phyloP scores from a whole-genome alignment of 108 stramenopile genomes.

The Cyclotella baltica region DNA sequence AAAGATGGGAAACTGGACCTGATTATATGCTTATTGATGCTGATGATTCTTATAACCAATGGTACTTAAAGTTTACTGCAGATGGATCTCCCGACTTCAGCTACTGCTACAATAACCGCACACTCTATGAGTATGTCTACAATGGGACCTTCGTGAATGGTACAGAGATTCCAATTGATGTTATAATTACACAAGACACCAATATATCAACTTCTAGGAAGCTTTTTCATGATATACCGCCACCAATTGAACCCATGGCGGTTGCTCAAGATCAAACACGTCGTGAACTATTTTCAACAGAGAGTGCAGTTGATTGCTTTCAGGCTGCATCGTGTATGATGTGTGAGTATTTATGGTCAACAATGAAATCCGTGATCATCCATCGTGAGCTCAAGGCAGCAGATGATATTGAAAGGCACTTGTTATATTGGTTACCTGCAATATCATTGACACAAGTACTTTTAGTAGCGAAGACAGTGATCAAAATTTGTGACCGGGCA shows the following conservation, averaged over 20 bases:
- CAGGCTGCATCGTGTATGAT: slow-evolving; percentile 6
- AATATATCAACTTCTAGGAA: slow-evolving; percentile 27
- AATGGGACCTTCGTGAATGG: slow-evolving; percentile 24
- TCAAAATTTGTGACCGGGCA: too few species aligned
- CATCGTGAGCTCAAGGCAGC: too few species aligned
- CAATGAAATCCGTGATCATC: too few species aligned
- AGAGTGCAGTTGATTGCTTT: slow-evolving; percentile 23
- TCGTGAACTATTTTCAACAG: slow-evolving; percentile 2
- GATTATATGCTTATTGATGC: slow-evolving; percentile 28
- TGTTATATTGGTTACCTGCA: too few species aligned
- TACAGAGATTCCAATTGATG: slow-evolving; percentile 24
- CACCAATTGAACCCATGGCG: slow-evolving; percentile 17
- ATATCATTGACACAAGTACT: too few species aligned
- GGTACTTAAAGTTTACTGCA: slow-evolving; percentile 34
- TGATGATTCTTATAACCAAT: slow-evolving; percentile 18
- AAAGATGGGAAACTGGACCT: slow-evolving; percentile 32
- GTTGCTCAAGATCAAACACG: neutral
- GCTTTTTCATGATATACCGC: slow-evolving; percentile 16
- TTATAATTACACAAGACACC: slow-evolving; percentile 30
- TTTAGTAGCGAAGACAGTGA: too few species aligned
- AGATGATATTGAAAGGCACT: too few species aligned
- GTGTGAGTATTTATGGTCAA: slow-evolving; percentile 19
- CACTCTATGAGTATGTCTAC: slow-evolving; percentile 36
- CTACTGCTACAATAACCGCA: slow-evolving; percentile 27
- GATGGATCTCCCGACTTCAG: slow-evolving; percentile 11